Percentiles rank a stretch among this genome's conserved stretches.
Conservation (phyloP, 164 flowering plant genomes). For the Akebia trifoliata region DNA sequence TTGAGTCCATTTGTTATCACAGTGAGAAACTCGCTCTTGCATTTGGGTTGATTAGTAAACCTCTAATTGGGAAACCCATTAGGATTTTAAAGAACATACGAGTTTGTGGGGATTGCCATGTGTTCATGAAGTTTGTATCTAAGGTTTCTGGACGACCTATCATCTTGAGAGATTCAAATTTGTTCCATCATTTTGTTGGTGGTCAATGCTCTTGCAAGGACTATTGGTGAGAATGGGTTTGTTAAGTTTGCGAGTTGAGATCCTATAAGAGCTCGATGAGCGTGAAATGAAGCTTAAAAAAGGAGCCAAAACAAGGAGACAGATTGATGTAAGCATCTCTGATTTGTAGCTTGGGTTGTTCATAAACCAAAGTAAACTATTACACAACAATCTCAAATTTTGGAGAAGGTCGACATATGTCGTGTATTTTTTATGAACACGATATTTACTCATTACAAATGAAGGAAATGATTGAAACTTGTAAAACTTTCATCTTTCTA, state of each 20-base stretch:
- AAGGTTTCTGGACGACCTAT: conserved; percentile 25
- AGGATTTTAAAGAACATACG: conserved; percentile 56
- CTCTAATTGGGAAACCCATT: conserved; percentile 30
- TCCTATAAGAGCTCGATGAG: not conserved
- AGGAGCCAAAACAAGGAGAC: too few species aligned
- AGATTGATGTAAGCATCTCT: too few species aligned
- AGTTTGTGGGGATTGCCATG: conserved; percentile 54
- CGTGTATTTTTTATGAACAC: too few species aligned
- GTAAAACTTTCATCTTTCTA: too few species aligned
- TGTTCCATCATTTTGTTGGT: conserved; percentile 34
- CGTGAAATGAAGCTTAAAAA: not conserved
- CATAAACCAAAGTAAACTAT: not conserved
- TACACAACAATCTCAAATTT: conserved; percentile 2
- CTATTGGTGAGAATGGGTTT: conserved; percentile 28
- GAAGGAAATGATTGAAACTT: too few species aligned
- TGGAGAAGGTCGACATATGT: not conserved
- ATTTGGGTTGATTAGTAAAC: conserved; percentile 40
- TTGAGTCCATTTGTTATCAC: conserved; percentile 39
- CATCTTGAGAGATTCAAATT: conserved; percentile 45
- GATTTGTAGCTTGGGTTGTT: not conserved
- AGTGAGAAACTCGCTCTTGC: conserved; percentile 63
- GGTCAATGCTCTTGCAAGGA: conserved; percentile 61
- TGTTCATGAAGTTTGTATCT: conserved; percentile 53
- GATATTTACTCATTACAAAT: too few species aligned
- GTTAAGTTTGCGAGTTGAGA: not conserved